Percentiles rank a stretch among this genome's conserved stretches.
These are phyloP conservation scores for Eutrema heterophyllum DNA, from an alignment of 345 rosid species.

Conservation along the genomic window DNA sequence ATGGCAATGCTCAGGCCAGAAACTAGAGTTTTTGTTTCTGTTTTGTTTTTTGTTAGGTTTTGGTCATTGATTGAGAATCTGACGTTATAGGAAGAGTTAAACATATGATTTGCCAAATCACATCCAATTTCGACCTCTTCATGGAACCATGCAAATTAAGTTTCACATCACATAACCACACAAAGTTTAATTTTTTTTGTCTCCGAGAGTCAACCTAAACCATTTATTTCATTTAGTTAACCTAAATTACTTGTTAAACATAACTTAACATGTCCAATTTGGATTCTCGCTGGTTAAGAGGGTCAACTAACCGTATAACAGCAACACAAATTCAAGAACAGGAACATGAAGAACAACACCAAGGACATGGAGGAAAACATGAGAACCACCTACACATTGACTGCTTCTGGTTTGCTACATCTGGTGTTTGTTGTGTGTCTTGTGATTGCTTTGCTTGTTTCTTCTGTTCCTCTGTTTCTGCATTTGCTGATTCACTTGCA, in stretches of 20 bases:
- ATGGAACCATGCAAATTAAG: too few species aligned
- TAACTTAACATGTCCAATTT: not conserved
- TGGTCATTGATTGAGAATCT: slow-evolving; percentile 1
- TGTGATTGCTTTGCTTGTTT: slow-evolving; percentile 4
- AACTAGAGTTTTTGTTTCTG: slow-evolving; percentile 6
- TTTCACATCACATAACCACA: too few species aligned
- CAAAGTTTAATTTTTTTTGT: too few species aligned
- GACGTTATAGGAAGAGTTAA: not conserved
- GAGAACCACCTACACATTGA: slow-evolving; percentile 20
- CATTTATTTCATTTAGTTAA: not conserved
- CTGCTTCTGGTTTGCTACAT: slow-evolving; percentile 13
- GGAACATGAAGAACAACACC: slow-evolving; percentile 20
- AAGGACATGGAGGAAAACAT: slow-evolving; percentile 33
- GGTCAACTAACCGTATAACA: not conserved
- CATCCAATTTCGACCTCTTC: too few species aligned
- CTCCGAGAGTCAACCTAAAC: not conserved
- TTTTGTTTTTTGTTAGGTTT: not conserved
- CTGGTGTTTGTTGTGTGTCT: slow-evolving; percentile 9
- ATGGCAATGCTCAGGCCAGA: slow-evolving; percentile 11
- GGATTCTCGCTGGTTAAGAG: not conserved
- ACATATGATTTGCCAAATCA: not conserved
- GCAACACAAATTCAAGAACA: slow-evolving; percentile 3
- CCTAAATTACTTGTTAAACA: not conserved
- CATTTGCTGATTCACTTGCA: slow-evolving; percentile 7
- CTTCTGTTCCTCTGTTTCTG: slow-evolving; percentile 25